These are phyloP conservation scores for Fomitopsis schrenkii DNA, from an alignment of 1,284 basidiomycete species.

Conservation along the genomic window DNA sequence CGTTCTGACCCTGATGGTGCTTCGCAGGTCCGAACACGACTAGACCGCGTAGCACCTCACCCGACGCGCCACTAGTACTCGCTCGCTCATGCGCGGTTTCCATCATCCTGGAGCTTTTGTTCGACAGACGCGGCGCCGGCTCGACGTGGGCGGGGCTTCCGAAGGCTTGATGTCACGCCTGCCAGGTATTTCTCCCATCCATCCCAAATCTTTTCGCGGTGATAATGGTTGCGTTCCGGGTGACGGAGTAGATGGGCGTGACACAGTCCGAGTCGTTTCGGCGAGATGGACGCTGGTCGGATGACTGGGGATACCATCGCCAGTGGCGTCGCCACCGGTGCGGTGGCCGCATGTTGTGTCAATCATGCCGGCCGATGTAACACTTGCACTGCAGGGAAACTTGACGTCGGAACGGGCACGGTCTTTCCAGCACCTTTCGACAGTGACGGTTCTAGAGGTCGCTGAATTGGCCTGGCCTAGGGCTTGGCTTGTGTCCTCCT, in stretches of 20 bases:
- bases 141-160: background rate
- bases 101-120: background rate
- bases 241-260: background rate
- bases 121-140: background rate
- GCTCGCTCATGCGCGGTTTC: background rate
- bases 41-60: no score
- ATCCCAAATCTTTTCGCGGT: background rate
- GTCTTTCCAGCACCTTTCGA: background rate
- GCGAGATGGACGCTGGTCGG: no score
- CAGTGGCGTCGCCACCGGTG: background rate
- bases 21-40: no score
- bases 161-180: background rate
- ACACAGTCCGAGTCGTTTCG: background rate
- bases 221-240: background rate
- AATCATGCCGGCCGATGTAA: no score
- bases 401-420: background rate
- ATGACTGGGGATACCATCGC: background rate
- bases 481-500: no score
- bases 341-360: no score
- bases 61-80: no score
- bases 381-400: constrained; percentile 2
- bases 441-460: no score
- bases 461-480: no score
- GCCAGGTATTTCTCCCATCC: background rate
- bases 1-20: no score